Percentiles rank a stretch among this genome's conserved stretches.
Conservation (phyloP, 2,329 filamentous ascomycete genomes). For the Blumeria hordei region DNA sequence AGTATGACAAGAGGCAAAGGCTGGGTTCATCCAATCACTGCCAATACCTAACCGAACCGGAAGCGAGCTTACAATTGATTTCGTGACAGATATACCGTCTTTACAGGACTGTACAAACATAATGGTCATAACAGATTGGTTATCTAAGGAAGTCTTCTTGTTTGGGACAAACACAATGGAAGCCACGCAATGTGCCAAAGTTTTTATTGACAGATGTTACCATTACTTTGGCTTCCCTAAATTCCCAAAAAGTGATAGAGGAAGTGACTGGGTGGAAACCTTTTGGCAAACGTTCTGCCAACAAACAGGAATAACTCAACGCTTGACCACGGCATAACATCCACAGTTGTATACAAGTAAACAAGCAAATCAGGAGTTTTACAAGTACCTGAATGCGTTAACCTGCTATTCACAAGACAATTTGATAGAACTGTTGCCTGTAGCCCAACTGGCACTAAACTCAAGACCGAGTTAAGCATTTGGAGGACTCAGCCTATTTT, state of each 20-base stretch:
- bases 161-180: neutral
- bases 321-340: neutral
- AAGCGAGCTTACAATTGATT: neutral
- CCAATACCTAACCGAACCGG: neutral
- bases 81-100: neutral
- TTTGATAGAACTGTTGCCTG: no score
- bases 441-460: no score
- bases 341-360: neutral
- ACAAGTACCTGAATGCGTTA: neutral
- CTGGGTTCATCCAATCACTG: no score
- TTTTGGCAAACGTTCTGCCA: neutral
- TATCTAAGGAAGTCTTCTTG: neutral
- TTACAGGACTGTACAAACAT: neutral
- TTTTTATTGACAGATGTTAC: no score
- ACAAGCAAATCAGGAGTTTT: neutral
- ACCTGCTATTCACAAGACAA: no score
- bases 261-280: neutral
- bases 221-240: no score
- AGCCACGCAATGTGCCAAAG: no score
- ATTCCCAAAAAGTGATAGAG: neutral
- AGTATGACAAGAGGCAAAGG: neutral
- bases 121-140: neutral
- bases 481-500: no score
- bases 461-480: no score
- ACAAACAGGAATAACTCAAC: neutral